Base-by-base conservation (phyloP, 148 eudicot genomes). In the Simmondsia chinensis region DNA sequence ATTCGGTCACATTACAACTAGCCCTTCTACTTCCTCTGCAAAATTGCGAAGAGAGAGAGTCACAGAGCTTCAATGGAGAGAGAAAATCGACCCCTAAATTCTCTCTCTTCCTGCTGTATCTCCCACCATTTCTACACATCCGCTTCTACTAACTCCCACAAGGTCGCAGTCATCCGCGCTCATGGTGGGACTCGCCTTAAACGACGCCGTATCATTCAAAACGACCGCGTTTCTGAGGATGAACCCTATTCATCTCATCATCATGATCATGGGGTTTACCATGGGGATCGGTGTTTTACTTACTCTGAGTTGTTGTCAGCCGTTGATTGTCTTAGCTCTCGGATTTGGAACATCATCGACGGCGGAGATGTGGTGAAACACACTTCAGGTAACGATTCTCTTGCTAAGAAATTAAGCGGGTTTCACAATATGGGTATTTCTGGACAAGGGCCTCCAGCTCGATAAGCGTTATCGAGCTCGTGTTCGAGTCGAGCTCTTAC, bases 111-210 rank as follows among this genome's bases (percentile, higher is more conserved):
- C 27, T 83, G 97, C 50, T 83, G 97, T 63, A 66, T 83, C 36
- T 70, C 91, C 12, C 97, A 88, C 64, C 51, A 43, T 31, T 83
- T 88, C 52, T 48, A 41, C 44, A 64, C 43, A 42, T 48, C 70
- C 2, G 94, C 97, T 8, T 52, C 75, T 5, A 22, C 41, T 15
- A 51, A 43, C 55, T 80, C 83, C 50, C 39, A 58, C 24, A 88
- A 80, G 50, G 48, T 62, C n/a, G 87, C 97, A 11, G 77, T 80
- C 25, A 61, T 83, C 40, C 77, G 71, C 24, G 73, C 81, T n/a
- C n/a, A n/a, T n/a, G n/a, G n/a, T n/a, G n/a, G n/a, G n/a, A n/a
- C n/a, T n/a, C n/a, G n/a, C n/a, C n/a, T n/a, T 1, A 36, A 35
- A 33, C 24, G 49, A 46, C 50, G 33, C 59, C 33, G 52, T 44